Percentiles rank a stretch among this genome's conserved stretches.
Conservation (phyloP, 371 early-diverging fungal species). For the Actinomortierella ambigua region DNA sequence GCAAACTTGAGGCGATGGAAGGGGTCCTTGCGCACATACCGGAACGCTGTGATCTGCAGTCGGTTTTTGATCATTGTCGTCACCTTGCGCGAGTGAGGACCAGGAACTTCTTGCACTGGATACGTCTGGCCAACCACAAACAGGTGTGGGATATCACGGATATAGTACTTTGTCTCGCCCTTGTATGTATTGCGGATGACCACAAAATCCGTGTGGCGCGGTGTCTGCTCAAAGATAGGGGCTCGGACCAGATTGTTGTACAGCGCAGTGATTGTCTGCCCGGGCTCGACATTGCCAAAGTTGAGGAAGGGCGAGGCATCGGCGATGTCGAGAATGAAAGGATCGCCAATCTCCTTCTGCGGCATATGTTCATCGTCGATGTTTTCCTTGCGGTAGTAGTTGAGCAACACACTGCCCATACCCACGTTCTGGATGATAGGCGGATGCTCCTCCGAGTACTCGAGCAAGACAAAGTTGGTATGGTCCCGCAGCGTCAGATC, state of each 20-base stretch:
- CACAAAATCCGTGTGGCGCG: slow-evolving; percentile 83
- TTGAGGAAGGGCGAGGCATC: slow-evolving; percentile 98
- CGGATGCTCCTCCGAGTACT: slow-evolving; percentile 99
- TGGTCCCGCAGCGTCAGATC: slow-evolving; percentile 94
- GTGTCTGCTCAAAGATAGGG: slow-evolving; percentile 90
- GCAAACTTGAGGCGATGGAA: slow-evolving; percentile 76
- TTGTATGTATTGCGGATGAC: slow-evolving; percentile 79
- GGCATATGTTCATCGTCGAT: slow-evolving; percentile 83
- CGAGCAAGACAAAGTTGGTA: slow-evolving; percentile 86
- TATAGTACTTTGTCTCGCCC: slow-evolving; percentile 76
- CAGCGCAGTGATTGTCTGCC: slow-evolving; percentile 85
- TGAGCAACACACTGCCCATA: slow-evolving; percentile 97
- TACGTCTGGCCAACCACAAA: slow-evolving; percentile 98
- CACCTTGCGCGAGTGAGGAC: slow-evolving; percentile 97
- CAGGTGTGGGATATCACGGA: slow-evolving; percentile 85
- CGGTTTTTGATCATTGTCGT: slow-evolving; percentile 93
- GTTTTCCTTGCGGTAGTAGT: slow-evolving; percentile 96
- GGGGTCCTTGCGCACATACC: slow-evolving; percentile 84
- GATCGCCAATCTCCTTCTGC: slow-evolving; percentile 81
- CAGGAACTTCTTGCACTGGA: slow-evolving; percentile 96
- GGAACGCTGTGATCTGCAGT: slow-evolving; percentile 85
- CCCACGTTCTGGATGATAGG: slow-evolving; percentile 94
- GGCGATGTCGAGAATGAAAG: slow-evolving; percentile 89
- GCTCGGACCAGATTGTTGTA: slow-evolving; percentile 98
- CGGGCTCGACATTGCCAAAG: slow-evolving; percentile 96